phyloP scores from a whole-genome alignment of 495 filamentous ascomycete species.

The Penicillium ochrochloron region DNA sequence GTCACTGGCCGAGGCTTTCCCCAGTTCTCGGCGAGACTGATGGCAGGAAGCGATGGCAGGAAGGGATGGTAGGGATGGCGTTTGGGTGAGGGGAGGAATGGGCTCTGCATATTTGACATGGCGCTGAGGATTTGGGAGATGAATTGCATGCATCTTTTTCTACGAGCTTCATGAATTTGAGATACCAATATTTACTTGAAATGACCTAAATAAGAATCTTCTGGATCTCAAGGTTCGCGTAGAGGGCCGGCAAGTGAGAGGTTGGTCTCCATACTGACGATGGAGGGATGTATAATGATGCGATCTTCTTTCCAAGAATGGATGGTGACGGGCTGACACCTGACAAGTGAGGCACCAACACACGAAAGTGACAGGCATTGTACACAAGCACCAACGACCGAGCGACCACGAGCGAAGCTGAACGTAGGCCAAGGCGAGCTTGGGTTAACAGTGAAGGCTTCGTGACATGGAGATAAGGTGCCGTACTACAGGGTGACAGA shows the following conservation, averaged over 20 bases:
- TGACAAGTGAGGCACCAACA: neutral
- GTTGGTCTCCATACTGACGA: no score
- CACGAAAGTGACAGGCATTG: no score
- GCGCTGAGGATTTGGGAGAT: constrained; percentile 14
- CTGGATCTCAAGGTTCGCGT: neutral
- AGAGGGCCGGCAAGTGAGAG: neutral
- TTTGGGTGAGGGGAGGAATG: neutral
- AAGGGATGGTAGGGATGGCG: neutral
- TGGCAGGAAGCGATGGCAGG: neutral
- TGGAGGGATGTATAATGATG: neutral
- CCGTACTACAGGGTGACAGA: no score
- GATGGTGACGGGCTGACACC: neutral
- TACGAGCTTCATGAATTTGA: constrained; percentile 22
- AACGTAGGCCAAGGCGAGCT: no score
- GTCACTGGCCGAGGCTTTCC: constrained; percentile 62
- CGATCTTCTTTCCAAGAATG: neutral
- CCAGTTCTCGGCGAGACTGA: constrained; percentile 43
- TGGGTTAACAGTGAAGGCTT: no score
- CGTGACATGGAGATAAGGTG: no score
- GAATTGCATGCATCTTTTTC: constrained; percentile 11
- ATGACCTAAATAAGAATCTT: neutral
- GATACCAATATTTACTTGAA: constrained; percentile 19
- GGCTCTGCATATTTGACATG: constrained; percentile 17
- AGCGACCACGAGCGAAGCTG: no score
- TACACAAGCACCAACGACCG: no score